These are phyloP conservation scores for Yarrowia sp. DNA, from an alignment of 805 yeast genomes.

Conservation along the genomic window DNA sequence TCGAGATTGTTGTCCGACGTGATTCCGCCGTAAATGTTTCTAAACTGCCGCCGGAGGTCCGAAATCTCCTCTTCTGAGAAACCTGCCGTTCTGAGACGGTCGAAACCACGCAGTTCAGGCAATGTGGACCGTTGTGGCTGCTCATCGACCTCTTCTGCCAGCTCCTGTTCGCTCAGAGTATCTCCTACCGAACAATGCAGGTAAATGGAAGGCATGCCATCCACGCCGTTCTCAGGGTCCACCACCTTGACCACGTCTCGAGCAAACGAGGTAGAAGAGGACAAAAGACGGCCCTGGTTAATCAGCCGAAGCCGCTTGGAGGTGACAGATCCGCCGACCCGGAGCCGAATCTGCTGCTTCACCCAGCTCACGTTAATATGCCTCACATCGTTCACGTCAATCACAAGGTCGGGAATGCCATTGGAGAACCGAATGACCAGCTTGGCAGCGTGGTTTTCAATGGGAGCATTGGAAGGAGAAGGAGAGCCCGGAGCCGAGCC, in stretches of 20 bases:
- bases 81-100: slow-evolving; percentile 81
- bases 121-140: slow-evolving; percentile 60
- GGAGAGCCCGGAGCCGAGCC: neutral
- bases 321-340: slow-evolving; percentile 48
- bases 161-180: slow-evolving; percentile 59
- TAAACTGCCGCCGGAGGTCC: slow-evolving; percentile 76
- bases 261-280: slow-evolving; percentile 61
- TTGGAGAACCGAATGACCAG: slow-evolving; percentile 57
- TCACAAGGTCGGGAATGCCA: slow-evolving; percentile 53
- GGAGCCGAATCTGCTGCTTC: slow-evolving; percentile 55
- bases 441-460: slow-evolving; percentile 4
- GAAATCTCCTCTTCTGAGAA: slow-evolving; percentile 78
- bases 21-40: slow-evolving; percentile 55
- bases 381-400: slow-evolving; percentile 50
- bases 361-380: slow-evolving; percentile 53
- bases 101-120: slow-evolving; percentile 84
- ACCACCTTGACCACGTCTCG: slow-evolving; percentile 54
- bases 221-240: slow-evolving; percentile 38
- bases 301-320: slow-evolving; percentile 64
- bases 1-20: slow-evolving; percentile 22
- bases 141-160: slow-evolving; percentile 64
- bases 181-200: slow-evolving; percentile 84
- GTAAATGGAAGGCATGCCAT: slow-evolving; percentile 54
- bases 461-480: neutral
- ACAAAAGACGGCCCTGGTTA: slow-evolving; percentile 70